Base-by-base conservation (phyloP, 176 grass and related monocot species). In the Rhynchospora pubera region DNA sequence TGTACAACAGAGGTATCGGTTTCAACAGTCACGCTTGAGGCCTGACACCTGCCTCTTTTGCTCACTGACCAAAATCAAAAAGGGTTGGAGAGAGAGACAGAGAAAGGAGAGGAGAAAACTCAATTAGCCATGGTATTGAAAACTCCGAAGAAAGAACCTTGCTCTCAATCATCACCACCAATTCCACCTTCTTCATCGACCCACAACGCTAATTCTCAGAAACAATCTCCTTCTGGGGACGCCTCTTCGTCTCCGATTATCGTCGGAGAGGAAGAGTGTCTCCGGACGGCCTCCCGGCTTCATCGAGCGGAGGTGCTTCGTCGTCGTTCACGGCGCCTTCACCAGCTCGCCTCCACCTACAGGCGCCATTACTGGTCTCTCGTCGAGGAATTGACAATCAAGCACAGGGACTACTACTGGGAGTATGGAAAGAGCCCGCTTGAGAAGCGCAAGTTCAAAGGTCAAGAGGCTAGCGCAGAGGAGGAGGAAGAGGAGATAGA, bases 371-470 rank as follows among this genome's bases (percentile, higher is more conserved):
- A 86, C 64, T 89, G 88, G 88, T 58, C 62, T 23, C 63, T 89
- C 11, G 42, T 84, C 30, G 88, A 89, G 42, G 84, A 89, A 16
- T 5, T 89, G 34, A 81, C 84, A 53, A 67, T 56, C 56, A 86
- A 79, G 88, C 88, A 86, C n/a, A 85, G 88, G 43, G 84, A 86
- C 47, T 89, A 84, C 52, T 89, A 83, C 64, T 89, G 88, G 88
- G 84, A 86, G 24, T 77, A n/a, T 28, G 88, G 88, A 23, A 77
- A 65, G 24, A 89, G 73, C 84, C 88, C 88, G 9, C 39, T 73
- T 21, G 80, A 83, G 59, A 73, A 81, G 76, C 66, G 43, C 10
- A 74, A 78, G 52, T 43, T 70, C 8, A 70, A 32, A 22, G 77
- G 39, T 44, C 30, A 82, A 15, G 66, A 70, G 66, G 52, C 42